phyloP scores from a whole-genome alignment of 1,284 basidiomycete genomes.

The Cutaneotrichosporon dermatis region DNA sequence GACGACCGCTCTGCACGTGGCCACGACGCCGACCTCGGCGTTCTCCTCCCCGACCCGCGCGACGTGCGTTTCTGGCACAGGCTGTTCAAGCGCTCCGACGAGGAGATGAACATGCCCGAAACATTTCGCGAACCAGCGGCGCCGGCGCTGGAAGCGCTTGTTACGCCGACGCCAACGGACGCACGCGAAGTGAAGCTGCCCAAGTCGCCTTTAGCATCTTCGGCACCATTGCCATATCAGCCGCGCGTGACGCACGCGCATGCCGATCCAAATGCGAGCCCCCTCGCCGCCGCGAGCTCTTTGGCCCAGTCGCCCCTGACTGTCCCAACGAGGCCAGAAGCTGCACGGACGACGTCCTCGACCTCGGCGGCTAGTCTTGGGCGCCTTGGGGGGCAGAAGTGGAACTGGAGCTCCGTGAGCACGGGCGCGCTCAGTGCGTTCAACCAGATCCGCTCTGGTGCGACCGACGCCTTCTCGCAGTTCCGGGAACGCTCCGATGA shows the following conservation, averaged over 20 bases:
- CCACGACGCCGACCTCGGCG: slow-evolving; percentile 71
- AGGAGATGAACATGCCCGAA: slow-evolving; percentile 75
- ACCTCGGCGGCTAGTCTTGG: background rate
- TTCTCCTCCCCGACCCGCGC: slow-evolving; percentile 74
- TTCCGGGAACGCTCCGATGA: slow-evolving; percentile 31
- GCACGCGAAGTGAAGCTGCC: background rate
- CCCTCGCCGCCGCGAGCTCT: background rate
- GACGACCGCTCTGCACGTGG: slow-evolving; percentile 67
- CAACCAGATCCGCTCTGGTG: slow-evolving; percentile 37
- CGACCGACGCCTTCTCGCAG: slow-evolving; percentile 39
- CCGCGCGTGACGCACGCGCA: background rate
- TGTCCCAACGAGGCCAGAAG: background rate
- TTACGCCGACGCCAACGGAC: background rate
- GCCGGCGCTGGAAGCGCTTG: background rate
- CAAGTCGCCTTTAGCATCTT: background rate
- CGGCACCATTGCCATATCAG: background rate
- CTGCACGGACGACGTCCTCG: background rate
- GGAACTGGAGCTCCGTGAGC: slow-evolving; percentile 45
- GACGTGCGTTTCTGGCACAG: slow-evolving; percentile 86
- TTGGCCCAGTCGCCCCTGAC: no score
- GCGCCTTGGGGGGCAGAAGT: slow-evolving; percentile 7
- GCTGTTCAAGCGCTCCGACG: slow-evolving; percentile 78
- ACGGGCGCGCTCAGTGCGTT: slow-evolving; percentile 43
- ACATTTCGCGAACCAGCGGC: slow-evolving; percentile 6
- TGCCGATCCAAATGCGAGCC: no score